Evolutionary conservation across 2,329 filamentous ascomycete species (phyloP).

Genomic region (Emergomyces orientalis): DNA sequence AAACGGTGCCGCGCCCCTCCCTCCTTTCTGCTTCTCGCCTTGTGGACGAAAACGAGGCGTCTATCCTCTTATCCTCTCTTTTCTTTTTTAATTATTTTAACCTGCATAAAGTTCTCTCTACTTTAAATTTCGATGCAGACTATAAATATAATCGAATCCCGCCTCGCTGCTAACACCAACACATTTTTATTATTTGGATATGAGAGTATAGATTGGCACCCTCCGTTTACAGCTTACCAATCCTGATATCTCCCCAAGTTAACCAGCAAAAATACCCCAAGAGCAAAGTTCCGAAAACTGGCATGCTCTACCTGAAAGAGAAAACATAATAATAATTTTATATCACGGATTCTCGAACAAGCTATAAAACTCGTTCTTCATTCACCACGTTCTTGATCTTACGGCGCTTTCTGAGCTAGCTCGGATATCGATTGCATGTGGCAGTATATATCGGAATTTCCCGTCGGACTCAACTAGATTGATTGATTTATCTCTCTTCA

Average conservation of each 20-base stretch:
- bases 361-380: background rate
- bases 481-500: background rate
- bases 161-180: background rate
- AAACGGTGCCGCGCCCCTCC: background rate
- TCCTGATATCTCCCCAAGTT: background rate
- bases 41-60: conserved; percentile 4
- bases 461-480: background rate
- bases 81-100: conserved; percentile 1
- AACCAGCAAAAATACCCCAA: background rate
- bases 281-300: background rate
- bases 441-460: background rate
- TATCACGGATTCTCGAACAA: background rate
- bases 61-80: background rate
- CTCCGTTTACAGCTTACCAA: background rate
- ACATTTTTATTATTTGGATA: conserved; percentile 1
- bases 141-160: conserved; percentile 6
- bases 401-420: background rate
- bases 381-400: background rate
- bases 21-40: background rate
- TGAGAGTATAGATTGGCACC: background rate
- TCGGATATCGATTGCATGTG: background rate
- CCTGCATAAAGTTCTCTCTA: background rate
- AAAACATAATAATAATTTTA: background rate
- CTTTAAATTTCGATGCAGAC: background rate
- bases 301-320: background rate